Evolutionary conservation across 495 filamentous ascomycete species (phyloP), one percentile per base, ranked within the genome.

Genomic region (Neurospora sp.): DNA sequence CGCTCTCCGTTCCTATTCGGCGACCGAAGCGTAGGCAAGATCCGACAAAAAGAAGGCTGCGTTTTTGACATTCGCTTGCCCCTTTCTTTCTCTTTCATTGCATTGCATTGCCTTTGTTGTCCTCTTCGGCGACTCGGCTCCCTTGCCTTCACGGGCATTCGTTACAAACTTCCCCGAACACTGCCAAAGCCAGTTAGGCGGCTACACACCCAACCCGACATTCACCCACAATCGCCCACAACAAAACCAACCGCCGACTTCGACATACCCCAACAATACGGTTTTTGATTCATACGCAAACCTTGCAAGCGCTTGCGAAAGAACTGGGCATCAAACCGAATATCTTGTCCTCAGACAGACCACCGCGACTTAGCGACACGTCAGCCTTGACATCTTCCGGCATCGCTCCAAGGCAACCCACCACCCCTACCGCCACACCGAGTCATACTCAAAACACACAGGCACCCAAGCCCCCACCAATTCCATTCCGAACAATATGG

Each of bases 401-500:
- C 74, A 75, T 74, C 44, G 72, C 72, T 72, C 39, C 65, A 20
- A 69, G 70, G 9, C 40, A 61, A 59, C 41, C 73, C 39, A 20
- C 48, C 69, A 31, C 39, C 40, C 31, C 73, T 41, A 31, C 61
- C 35, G 53, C 31, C 45, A 18, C 65, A 37, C 65, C 74, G 45
- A 73, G 71, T 70, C 73, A 74, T 38, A 68, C 10, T 37, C 31
- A n/a, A 31, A 22, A 14, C 48, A 31, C 5, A 31, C 9, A 14
- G 53, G 12, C 53, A 61, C n/a, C 22, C 22, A 31, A 61, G 53
- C 22, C 12, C 31, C 22, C 53, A 16, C 5, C 53, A 31, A 16
- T 61, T 31, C 22, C 4, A 27, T 31, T 61, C 6, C 53, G 12
- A 31, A 45, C 16, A 71, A 68, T 59, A 85, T 86, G 84, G 82